Conservation (phyloP, 768 basidiomycete species). For the Mycena crocata region DNA sequence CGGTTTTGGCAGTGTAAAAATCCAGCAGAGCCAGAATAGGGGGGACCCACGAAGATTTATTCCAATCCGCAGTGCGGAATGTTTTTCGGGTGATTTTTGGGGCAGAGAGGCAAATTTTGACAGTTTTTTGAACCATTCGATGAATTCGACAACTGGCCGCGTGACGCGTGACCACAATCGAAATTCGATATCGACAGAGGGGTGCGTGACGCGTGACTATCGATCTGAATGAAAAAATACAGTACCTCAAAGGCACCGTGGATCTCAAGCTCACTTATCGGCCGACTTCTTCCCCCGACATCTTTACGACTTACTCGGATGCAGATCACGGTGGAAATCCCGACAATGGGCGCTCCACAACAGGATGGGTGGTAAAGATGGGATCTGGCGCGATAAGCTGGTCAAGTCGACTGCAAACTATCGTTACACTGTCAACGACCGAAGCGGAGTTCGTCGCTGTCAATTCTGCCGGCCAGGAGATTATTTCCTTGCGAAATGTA, state of each 20-base stretch:
- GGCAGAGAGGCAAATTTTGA: too few relatives aligned
- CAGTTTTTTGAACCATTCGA: too few relatives aligned
- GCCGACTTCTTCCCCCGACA: slow-evolving; percentile 29
- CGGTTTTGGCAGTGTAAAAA: too few relatives aligned
- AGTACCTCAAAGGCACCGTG: background rate
- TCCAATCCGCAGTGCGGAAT: too few relatives aligned
- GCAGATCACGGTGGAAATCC: background rate
- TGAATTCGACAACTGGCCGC: too few relatives aligned
- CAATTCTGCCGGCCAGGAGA: background rate
- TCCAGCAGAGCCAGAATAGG: too few relatives aligned
- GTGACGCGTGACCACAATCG: too few relatives aligned
- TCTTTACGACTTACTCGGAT: slow-evolving; percentile 36
- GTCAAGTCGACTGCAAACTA: slow-evolving; percentile 49
- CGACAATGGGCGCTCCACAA: background rate
- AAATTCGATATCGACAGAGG: too few relatives aligned
- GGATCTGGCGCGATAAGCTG: slow-evolving; percentile 44
- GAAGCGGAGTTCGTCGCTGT: slow-evolving; percentile 4
- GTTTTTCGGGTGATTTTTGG: too few relatives aligned
- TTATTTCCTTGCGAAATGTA: slow-evolving; percentile 46
- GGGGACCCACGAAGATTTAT: too few relatives aligned
- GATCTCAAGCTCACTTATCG: background rate
- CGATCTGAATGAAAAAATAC: too few relatives aligned
- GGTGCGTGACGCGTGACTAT: too few relatives aligned
- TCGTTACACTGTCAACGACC: slow-evolving; percentile 48
- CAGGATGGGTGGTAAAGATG: background rate